Percentiles rank a stretch among this genome's conserved stretches.
These are phyloP conservation scores for Albifimbria verrucaria DNA, from an alignment of 2,329 filamentous ascomycete genomes.

Conservation along the genomic window DNA sequence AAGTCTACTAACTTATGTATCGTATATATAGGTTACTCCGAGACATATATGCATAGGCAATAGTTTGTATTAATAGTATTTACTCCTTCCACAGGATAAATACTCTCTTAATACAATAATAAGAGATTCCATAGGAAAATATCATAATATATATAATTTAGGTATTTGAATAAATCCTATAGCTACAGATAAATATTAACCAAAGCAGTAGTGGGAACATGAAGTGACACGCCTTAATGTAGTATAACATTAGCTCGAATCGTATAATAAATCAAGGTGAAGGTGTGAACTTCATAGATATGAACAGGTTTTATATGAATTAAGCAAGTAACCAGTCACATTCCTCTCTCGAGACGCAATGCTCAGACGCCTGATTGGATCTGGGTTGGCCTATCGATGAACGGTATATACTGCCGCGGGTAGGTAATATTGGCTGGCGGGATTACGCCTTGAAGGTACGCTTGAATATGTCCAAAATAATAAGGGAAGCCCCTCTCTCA, in stretches of 20 bases:
- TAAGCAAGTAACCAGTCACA: not conserved
- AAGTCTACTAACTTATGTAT: too few relatives aligned
- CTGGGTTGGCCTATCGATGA: slow-evolving; percentile 10
- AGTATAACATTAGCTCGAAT: not conserved
- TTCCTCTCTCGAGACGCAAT: not conserved
- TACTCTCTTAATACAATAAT: too few relatives aligned
- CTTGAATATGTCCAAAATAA: slow-evolving; percentile 33
- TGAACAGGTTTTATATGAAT: not conserved
- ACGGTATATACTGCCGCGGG: slow-evolving; percentile 24
- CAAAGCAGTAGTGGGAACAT: not conserved
- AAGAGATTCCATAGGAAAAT: too few relatives aligned
- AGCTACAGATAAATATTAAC: too few relatives aligned
- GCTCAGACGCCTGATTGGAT: not conserved
- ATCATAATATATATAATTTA: too few relatives aligned
- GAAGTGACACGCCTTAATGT: not conserved
- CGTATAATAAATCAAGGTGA: not conserved
- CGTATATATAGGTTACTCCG: too few relatives aligned
- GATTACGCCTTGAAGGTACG: slow-evolving; percentile 29
- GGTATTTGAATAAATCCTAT: too few relatives aligned
- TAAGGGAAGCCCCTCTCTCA: slow-evolving; percentile 26
- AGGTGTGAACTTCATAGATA: not conserved
- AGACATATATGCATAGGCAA: too few relatives aligned
- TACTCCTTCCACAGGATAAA: too few relatives aligned
- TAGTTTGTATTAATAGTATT: too few relatives aligned
- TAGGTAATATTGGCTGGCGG: slow-evolving; percentile 28